These are phyloP conservation scores for Lactarius psammicola DNA, from an alignment of 768 basidiomycete genomes.

Conservation along the genomic window DNA sequence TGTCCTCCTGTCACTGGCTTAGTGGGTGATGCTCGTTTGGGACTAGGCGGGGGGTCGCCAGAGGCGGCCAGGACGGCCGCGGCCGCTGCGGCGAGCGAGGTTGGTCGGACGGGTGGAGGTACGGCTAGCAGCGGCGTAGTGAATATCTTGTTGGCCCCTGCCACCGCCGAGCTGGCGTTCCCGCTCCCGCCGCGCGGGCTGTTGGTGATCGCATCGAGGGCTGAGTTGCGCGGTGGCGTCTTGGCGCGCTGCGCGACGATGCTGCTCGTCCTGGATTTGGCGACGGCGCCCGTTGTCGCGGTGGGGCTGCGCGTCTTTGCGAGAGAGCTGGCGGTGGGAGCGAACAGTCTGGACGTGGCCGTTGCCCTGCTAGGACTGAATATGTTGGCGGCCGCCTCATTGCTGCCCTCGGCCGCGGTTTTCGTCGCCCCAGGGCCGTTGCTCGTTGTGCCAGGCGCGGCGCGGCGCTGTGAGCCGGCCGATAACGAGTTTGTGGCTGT, in stretches of 20 bases:
- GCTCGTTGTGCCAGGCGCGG: constrained; percentile 17
- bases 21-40: neutral
- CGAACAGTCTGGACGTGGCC: constrained; percentile 24
- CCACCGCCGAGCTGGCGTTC: constrained; percentile 22
- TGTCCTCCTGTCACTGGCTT: constrained; percentile 31
- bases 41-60: constrained; percentile 10
- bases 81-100: constrained; percentile 35
- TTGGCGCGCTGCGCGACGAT: constrained; percentile 24
- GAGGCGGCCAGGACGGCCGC: constrained; percentile 30
- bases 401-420: neutral
- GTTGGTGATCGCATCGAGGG: constrained; percentile 39
- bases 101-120: constrained; percentile 27
- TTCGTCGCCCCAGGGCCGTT: constrained; percentile 15
- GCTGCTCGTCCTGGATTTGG: constrained; percentile 24
- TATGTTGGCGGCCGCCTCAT: neutral
- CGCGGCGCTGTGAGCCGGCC: constrained; percentile 43
- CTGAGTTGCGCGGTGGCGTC: constrained; percentile 23
- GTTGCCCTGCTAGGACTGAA: constrained; percentile 28
- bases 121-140: constrained; percentile 45
- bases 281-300: constrained; percentile 9
- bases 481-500: constrained; percentile 42
- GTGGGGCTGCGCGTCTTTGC: constrained; percentile 24
- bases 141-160: constrained; percentile 45
- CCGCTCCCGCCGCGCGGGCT: constrained; percentile 31
- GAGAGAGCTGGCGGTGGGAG: constrained; percentile 33